Percentiles rank a stretch among this genome's conserved stretches.
These are phyloP conservation scores for Coprinopsis marcescibilis DNA, from an alignment of 768 basidiomycete genomes.

Conservation along the genomic window DNA sequence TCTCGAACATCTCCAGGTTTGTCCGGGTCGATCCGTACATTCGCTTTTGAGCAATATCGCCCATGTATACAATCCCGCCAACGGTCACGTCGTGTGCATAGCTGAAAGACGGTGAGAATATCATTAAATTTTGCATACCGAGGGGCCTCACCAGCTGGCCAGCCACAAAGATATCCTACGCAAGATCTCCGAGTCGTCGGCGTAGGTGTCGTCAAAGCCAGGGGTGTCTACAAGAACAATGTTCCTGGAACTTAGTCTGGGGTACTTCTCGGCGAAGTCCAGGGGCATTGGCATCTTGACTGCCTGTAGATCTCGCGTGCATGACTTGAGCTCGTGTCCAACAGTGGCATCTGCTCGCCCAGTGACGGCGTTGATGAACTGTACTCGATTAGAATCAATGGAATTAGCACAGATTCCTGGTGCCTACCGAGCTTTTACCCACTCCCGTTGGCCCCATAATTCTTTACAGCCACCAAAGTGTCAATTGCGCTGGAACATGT, in stretches of 20 bases:
- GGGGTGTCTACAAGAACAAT: conserved; percentile 24
- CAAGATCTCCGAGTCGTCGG: conserved; percentile 21
- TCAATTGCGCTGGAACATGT: not conserved
- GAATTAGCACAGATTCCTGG: too few relatives aligned
- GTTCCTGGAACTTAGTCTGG: conserved; percentile 1
- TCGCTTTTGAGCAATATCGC: conserved; percentile 10
- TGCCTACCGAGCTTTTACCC: conserved; percentile 18
- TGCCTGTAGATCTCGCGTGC: conserved; percentile 1
- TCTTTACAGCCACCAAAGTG: conserved; percentile 7
- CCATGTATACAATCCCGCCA: conserved; percentile 11
- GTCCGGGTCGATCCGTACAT: conserved; percentile 5
- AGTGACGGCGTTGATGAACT: conserved; percentile 7
- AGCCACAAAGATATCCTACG: conserved; percentile 20
- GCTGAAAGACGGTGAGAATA: not conserved
- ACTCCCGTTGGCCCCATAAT: conserved; percentile 22
- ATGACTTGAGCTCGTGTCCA: not conserved
- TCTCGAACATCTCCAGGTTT: conserved; percentile 11
- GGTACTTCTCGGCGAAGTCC: too few relatives aligned
- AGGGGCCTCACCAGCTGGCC: conserved; percentile 11
- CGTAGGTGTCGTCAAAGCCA: conserved; percentile 21
- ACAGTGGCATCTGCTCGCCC: not conserved
- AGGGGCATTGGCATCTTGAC: not conserved
- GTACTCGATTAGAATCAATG: too few relatives aligned
- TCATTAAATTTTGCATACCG: not conserved
- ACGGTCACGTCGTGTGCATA: conserved; percentile 6